These are phyloP conservation scores for Thraustochytrium striatum DNA, from an alignment of 352 stramenopile species.

Conservation along the genomic window DNA sequence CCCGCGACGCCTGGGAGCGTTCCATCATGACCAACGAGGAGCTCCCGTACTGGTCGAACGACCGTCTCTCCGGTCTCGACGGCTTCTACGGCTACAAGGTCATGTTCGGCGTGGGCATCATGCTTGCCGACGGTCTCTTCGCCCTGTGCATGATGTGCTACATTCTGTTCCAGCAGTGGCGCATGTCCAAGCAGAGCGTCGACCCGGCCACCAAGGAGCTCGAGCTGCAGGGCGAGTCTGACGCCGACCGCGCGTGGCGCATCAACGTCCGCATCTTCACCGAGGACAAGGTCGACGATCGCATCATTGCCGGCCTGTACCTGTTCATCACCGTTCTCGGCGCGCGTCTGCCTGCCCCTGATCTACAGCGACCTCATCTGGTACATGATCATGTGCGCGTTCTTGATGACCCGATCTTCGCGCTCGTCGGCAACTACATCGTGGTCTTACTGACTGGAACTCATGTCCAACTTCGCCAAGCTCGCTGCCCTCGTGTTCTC, in stretches of 20 bases:
- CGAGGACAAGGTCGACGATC: background rate
- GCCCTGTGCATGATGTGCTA: slow-evolving; percentile 7
- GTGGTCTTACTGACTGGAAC: slow-evolving; percentile 44
- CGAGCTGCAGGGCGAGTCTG: background rate
- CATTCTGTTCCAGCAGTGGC: background rate
- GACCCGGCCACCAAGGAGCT: background rate
- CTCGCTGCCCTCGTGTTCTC: slow-evolving; percentile 41
- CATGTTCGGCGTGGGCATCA: too few relatives aligned
- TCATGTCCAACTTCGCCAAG: slow-evolving; percentile 41
- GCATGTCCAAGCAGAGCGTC: background rate
- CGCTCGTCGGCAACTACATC: slow-evolving; percentile 31
- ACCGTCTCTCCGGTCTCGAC: too few relatives aligned
- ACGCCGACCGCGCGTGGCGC: background rate
- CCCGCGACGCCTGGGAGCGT: too few relatives aligned
- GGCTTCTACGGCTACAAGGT: too few relatives aligned
- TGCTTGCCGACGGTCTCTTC: slow-evolving; percentile 16
- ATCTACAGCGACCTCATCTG: slow-evolving; percentile 15
- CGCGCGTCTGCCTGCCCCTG: background rate
- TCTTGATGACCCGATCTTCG: slow-evolving; percentile 41
- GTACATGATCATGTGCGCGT: slow-evolving; percentile 33
- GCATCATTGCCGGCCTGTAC: background rate
- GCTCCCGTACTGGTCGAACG: too few relatives aligned
- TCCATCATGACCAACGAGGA: too few relatives aligned
- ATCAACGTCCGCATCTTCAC: background rate
- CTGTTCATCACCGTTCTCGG: background rate